Evolutionary conservation across 305 asterid genomes (phyloP).

Genomic region (Stenogyne calaminthoides): DNA sequence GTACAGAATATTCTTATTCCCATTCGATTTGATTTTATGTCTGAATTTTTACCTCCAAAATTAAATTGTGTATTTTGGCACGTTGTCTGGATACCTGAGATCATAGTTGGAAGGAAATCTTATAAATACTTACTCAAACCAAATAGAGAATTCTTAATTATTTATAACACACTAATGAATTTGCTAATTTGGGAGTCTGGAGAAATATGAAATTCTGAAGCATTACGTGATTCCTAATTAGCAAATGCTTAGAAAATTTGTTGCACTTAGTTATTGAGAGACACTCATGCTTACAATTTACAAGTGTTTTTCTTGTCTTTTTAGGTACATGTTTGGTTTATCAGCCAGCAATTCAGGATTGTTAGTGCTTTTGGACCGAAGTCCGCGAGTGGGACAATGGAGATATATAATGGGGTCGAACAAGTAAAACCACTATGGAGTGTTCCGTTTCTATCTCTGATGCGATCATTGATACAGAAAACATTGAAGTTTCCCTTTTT

Average conservation of each 20-base stretch:
- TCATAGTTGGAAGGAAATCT: background rate
- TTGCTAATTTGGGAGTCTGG: background rate
- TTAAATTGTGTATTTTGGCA: background rate
- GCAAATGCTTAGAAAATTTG: slow-evolving; percentile 5
- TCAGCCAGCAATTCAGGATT: slow-evolving; percentile 68
- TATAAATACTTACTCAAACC: background rate
- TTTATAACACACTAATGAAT: background rate
- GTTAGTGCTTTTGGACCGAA: slow-evolving; percentile 73
- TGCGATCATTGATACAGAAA: slow-evolving; percentile 33
- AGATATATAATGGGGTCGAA: slow-evolving; percentile 52
- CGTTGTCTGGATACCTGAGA: slow-evolving; percentile 6
- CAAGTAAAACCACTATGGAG: slow-evolving; percentile 32
- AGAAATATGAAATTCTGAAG: background rate
- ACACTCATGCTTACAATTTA: slow-evolving; percentile 12
- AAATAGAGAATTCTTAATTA: background rate
- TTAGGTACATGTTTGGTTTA: slow-evolving; percentile 84
- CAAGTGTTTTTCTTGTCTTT: slow-evolving; percentile 11
- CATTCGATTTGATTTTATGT: slow-evolving; percentile 9
- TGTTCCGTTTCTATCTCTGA: slow-evolving; percentile 7
- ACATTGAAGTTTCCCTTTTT: background rate
- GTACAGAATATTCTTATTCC: background rate
- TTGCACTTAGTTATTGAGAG: background rate
- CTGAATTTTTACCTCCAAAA: background rate
- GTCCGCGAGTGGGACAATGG: slow-evolving; percentile 64
- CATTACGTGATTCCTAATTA: background rate